Base-by-base conservation (phyloP, 768 basidiomycete genomes). In the Leccinellum luteum region DNA sequence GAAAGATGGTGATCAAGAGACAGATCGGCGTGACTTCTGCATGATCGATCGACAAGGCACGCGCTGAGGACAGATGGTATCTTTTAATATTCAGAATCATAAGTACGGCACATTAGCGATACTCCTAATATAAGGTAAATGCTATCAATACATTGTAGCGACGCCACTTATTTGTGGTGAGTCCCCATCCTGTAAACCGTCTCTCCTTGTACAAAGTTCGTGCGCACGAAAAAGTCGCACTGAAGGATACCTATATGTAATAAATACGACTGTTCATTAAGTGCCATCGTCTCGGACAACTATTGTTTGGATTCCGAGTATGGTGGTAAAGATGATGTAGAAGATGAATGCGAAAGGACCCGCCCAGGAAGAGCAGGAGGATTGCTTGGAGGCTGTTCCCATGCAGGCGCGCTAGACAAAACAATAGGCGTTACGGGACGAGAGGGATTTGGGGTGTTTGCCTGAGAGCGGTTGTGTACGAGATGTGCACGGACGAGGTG, bases 401-500 rank as follows among this genome's bases (percentile, higher is more conserved):
- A 74, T 47, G 53, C 45, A 12, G 56, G 48, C n/a, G 63, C 54
- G 23, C 57, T 62, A 41, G 72, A 56, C 1, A 50, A 25, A 9
- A 68, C 60, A 12, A 80, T 85, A 10, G 87, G 87, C 6, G 86
- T 87, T 10, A 80, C 76, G 13, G 87, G 86, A 9, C 81, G 76
- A 28, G 85, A 85, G 21, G 73, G 76, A 9, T 80, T 84, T 0
- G 94, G 94, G 0, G 94, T 96, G 56, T 84, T 87, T 15, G 87
- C 81, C 65, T 85, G 85, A 53, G 87, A 90, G 56, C 95, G 83
- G 70, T 98, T 98, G 76, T 95, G 94, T 34, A 85, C 86, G 74
- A 97, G 83, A 70, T 98, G 94, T 28, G 95, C 95, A 38, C 89
- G 83, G 67, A 98, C 94, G 60, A 98, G 81, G 69, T 97, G 94